phyloP scores from a whole-genome alignment of 148 eudicot species.

The Rhododendron kiyosumense region DNA sequence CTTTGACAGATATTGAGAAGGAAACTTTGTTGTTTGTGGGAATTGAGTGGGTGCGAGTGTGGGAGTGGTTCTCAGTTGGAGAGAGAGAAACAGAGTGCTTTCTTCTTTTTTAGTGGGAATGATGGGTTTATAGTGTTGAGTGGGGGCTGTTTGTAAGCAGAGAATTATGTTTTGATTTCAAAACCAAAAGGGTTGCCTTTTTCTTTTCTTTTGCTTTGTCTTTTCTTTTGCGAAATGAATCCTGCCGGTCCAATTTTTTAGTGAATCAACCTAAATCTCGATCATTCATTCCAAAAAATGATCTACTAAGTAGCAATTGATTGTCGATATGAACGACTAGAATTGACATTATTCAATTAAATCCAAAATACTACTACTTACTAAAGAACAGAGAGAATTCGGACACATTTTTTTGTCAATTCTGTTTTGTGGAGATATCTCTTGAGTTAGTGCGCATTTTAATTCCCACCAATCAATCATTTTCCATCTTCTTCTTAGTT shows the following conservation, averaged over 20 bases:
- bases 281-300: background rate
- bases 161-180: background rate
- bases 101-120: constrained; percentile 14
- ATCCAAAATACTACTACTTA: background rate
- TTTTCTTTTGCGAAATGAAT: background rate
- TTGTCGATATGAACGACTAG: background rate
- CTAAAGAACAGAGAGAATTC: background rate
- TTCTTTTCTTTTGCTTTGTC: too few relatives aligned
- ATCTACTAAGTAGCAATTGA: background rate
- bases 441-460: constrained; percentile 5
- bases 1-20: background rate
- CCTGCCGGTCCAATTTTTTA: background rate
- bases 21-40: constrained; percentile 5
- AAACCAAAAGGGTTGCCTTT: background rate
- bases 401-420: too few relatives aligned
- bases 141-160: constrained; percentile 13
- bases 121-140: constrained; percentile 1
- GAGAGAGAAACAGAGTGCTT: constrained; percentile 7
- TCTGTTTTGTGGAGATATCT: background rate
- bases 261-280: background rate
- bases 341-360: background rate
- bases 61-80: background rate
- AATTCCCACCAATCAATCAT: background rate
- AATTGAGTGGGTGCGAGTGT: background rate
- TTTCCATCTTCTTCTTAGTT: background rate